phyloP scores from a whole-genome alignment of 208 protist genomes.

The Crithidia brevicula region DNA sequence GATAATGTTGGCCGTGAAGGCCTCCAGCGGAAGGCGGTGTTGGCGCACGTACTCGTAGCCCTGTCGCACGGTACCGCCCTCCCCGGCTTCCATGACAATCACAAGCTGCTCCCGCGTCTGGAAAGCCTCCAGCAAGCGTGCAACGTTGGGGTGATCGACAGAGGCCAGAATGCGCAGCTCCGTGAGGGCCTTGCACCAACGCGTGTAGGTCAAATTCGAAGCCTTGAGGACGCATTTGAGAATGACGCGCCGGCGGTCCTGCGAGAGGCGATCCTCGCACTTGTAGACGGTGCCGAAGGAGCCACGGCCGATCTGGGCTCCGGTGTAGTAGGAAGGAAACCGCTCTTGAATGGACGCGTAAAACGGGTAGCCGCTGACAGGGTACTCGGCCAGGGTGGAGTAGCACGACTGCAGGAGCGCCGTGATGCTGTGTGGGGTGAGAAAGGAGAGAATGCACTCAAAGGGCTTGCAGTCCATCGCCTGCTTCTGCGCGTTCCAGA shows the following conservation, averaged over 20 bases:
- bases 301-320: conserved; percentile 67
- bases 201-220: conserved; percentile 29
- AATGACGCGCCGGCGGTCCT: conserved; percentile 45
- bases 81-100: conserved; percentile 77
- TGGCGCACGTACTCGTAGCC: conserved; percentile 45
- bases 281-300: conserved; percentile 77
- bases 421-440: conserved; percentile 43
- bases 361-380: conserved; percentile 48
- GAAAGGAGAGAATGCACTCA: conserved; percentile 57
- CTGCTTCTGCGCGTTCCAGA: conserved; percentile 33
- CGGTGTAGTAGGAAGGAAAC: conserved; percentile 73
- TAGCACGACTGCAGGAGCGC: conserved; percentile 72
- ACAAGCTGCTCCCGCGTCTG: conserved; percentile 65
- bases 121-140: conserved; percentile 63
- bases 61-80: conserved; percentile 66
- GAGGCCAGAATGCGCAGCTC: conserved; percentile 58
- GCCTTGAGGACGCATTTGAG: conserved; percentile 69
- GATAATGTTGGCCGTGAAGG: conserved; percentile 66
- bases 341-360: conserved; percentile 49
- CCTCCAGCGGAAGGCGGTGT: conserved; percentile 43
- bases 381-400: conserved; percentile 58
- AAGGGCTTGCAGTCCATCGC: conserved; percentile 40
- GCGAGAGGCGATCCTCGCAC: conserved; percentile 55
- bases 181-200: conserved; percentile 53
- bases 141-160: conserved; percentile 63